Conservation (phyloP, 805 yeast species). For the Yamadazyma tumulicola region DNA sequence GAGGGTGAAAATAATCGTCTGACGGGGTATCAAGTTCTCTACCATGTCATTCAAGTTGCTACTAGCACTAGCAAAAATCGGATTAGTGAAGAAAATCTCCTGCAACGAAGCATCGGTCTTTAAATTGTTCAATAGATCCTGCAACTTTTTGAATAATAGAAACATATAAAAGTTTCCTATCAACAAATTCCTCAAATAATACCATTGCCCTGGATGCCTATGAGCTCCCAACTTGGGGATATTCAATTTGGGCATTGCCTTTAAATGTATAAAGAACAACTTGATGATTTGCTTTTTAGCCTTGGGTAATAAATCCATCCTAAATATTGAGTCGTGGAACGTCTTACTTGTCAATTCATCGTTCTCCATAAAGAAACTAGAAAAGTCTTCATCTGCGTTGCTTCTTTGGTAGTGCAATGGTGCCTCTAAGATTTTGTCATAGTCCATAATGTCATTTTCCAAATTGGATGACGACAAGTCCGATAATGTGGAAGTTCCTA, state of each 20-base stretch:
- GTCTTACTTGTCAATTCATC: constrained; percentile 16
- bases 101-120: constrained; percentile 8
- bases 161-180: constrained; percentile 28
- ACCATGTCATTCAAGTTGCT: constrained; percentile 8
- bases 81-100: constrained; percentile 5
- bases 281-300: constrained; percentile 24
- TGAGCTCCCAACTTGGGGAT: constrained; percentile 34
- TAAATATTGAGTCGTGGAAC: constrained; percentile 15
- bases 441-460: constrained; percentile 5
- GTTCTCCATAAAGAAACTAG: constrained; percentile 17
- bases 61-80: constrained; percentile 7
- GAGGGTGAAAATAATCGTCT: constrained; percentile 15
- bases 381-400: constrained; percentile 30
- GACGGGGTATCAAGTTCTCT: constrained; percentile 14
- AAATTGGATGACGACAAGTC: constrained; percentile 4
- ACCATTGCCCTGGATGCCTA: constrained; percentile 42
- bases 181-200: constrained; percentile 30
- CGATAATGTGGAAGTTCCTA: constrained; percentile 3
- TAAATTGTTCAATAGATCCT: constrained; percentile 16
- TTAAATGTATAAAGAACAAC: constrained; percentile 24
- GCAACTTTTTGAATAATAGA: constrained; percentile 26
- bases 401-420: constrained; percentile 25
- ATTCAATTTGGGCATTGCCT: constrained; percentile 29
- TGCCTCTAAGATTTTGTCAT: constrained; percentile 19
- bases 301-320: constrained; percentile 10